Percentiles rank a stretch among this genome's conserved stretches.
phyloP scores from a whole-genome alignment of 352 stramenopile genomes.

The Pythium inflatum region DNA sequence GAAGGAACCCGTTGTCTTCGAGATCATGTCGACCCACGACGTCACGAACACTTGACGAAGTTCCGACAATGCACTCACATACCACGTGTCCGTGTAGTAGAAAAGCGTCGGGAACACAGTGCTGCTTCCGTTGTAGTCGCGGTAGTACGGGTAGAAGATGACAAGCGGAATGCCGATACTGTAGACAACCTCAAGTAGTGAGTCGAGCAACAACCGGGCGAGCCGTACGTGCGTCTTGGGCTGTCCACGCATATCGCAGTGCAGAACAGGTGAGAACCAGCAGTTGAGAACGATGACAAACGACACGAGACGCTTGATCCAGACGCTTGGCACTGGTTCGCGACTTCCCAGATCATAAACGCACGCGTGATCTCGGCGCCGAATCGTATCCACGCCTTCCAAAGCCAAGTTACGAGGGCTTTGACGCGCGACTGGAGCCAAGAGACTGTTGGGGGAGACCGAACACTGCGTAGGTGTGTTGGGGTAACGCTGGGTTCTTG shows the following conservation, averaged over 20 bases:
- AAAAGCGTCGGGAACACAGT: constrained; percentile 1
- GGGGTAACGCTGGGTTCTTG: too few relatives aligned
- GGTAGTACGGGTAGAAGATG: constrained; percentile 27
- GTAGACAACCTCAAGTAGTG: constrained; percentile 25
- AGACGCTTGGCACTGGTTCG: constrained; percentile 26
- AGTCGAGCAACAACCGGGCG: constrained; percentile 16
- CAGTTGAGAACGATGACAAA: constrained; percentile 31
- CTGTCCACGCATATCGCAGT: constrained; percentile 16
- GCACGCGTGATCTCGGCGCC: constrained; percentile 5
- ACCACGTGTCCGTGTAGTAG: constrained; percentile 29
- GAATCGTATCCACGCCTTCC: neutral
- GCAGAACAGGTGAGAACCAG: constrained; percentile 32
- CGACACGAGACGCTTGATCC: constrained; percentile 31
- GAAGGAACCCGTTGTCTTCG: too few relatives aligned
- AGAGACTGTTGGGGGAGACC: too few relatives aligned
- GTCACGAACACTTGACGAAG: constrained; percentile 21
- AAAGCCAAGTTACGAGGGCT: too few relatives aligned
- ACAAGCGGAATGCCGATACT: constrained; percentile 18
- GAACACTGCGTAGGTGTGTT: too few relatives aligned
- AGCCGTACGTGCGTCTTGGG: constrained; percentile 9
- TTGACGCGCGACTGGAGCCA: too few relatives aligned
- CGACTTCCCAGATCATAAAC: constrained; percentile 24
- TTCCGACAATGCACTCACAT: constrained; percentile 3
- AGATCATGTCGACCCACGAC: constrained; percentile 27
- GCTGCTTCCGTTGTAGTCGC: neutral